Conservation (phyloP, 2,329 filamentous ascomycete genomes). For the Colletotrichum gigasporum region DNA sequence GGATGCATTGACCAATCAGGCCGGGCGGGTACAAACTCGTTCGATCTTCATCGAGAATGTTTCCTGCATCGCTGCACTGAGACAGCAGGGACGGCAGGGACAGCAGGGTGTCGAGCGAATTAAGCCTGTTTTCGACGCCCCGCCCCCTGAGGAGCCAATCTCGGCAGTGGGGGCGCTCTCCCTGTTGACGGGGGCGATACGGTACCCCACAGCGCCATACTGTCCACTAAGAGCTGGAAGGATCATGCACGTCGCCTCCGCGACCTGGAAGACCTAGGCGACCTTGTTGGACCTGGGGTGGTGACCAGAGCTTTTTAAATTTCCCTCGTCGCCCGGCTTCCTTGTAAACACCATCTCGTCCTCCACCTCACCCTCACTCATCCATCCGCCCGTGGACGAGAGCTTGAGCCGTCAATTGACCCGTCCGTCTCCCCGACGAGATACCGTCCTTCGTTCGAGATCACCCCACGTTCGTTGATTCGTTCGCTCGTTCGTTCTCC, state of each 20-base stretch:
- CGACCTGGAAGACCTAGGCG: no score
- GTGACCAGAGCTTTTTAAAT: slow-evolving; percentile 4
- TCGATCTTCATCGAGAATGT: slow-evolving; percentile 12
- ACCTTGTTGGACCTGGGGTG: no score
- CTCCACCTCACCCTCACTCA: neutral
- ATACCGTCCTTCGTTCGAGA: neutral
- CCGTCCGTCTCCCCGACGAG: neutral
- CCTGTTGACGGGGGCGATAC: slow-evolving; percentile 8
- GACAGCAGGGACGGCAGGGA: slow-evolving; percentile 16
- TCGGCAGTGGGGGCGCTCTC: slow-evolving; percentile 20
- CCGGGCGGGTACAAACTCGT: neutral
- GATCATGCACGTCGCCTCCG: slow-evolving; percentile 22
- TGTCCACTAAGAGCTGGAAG: slow-evolving; percentile 16
- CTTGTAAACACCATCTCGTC: slow-evolving; percentile 7
- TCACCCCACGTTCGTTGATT: neutral
- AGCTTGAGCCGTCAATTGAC: slow-evolving; percentile 5
- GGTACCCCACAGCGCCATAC: neutral
- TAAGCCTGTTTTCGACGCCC: slow-evolving; percentile 22
- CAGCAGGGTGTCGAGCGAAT: slow-evolving; percentile 2
- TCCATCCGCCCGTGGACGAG: neutral
- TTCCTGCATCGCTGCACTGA: neutral
- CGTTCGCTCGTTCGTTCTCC: neutral
- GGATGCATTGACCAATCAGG: slow-evolving; percentile 20
- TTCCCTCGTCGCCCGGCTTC: slow-evolving; percentile 13
- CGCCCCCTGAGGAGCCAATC: slow-evolving; percentile 24